Percentiles rank a stretch among this genome's conserved stretches.
These are phyloP conservation scores for Ophiocordyceps polyrhachis-furcata DNA, from an alignment of 2,329 filamentous ascomycete species.

Conservation along the genomic window DNA sequence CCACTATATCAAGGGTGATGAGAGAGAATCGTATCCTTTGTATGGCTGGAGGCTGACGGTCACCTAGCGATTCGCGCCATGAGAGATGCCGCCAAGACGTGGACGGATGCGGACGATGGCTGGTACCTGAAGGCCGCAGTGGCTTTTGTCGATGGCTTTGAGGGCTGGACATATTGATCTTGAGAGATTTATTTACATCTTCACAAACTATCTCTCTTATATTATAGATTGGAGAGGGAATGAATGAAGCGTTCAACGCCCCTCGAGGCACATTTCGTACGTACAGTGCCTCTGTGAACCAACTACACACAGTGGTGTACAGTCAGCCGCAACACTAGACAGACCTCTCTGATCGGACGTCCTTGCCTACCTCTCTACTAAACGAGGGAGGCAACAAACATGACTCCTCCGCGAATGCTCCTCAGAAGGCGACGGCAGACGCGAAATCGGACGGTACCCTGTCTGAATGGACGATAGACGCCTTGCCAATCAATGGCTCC, in stretches of 20 bases:
- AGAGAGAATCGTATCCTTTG: constrained; percentile 1
- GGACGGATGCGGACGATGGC: constrained; percentile 49
- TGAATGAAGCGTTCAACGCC: too few relatives aligned
- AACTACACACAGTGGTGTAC: background rate
- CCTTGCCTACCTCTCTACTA: too few relatives aligned
- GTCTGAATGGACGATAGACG: constrained; percentile 7
- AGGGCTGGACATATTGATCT: constrained; percentile 37
- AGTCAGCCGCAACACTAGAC: background rate
- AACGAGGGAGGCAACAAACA: too few relatives aligned
- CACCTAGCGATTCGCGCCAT: constrained; percentile 48
- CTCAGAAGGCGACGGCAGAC: too few relatives aligned
- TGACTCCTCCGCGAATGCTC: too few relatives aligned
- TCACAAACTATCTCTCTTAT: background rate
- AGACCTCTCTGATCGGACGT: too few relatives aligned
- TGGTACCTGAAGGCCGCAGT: constrained; percentile 52
- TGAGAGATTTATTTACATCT: background rate
- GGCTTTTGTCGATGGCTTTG: constrained; percentile 54
- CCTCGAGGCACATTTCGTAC: too few relatives aligned
- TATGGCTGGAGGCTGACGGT: background rate
- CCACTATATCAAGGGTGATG: constrained; percentile 64
- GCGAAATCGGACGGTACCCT: background rate
- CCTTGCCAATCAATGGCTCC: constrained; percentile 29
- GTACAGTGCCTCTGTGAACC: background rate
- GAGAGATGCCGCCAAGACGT: constrained; percentile 54
- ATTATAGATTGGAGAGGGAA: too few relatives aligned